phyloP scores from a whole-genome alignment of 1,139 yeast species.

The Hyphopichia pseudoburtonii region DNA sequence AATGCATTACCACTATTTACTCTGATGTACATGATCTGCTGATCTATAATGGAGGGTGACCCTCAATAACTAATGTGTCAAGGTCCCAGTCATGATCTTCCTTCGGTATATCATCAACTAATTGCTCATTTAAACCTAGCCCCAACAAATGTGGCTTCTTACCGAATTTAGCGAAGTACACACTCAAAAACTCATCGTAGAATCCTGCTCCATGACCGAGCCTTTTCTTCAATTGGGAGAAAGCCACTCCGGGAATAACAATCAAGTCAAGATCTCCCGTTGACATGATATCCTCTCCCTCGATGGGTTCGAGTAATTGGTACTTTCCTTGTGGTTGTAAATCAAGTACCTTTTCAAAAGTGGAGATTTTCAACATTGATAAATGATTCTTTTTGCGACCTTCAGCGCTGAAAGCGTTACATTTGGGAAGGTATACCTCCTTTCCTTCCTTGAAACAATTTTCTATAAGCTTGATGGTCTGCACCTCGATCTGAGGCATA shows the following conservation, averaged over 20 bases:
- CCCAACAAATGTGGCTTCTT: slow-evolving; percentile 55
- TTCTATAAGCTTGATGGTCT: slow-evolving; percentile 51
- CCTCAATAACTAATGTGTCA: slow-evolving; percentile 53
- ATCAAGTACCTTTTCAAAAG: slow-evolving; percentile 38
- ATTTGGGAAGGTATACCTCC: slow-evolving; percentile 52
- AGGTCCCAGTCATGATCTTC: slow-evolving; percentile 72
- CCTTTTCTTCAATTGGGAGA: slow-evolving; percentile 53
- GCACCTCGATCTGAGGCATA: slow-evolving; percentile 63
- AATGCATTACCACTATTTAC: not conserved
- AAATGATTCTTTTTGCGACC: slow-evolving; percentile 48
- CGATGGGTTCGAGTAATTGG: slow-evolving; percentile 64
- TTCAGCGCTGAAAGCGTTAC: slow-evolving; percentile 22
- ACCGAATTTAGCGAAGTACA: slow-evolving; percentile 39
- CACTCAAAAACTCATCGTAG: slow-evolving; percentile 74
- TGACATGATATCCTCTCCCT: slow-evolving; percentile 35
- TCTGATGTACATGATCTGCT: no score
- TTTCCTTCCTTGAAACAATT: slow-evolving; percentile 47
- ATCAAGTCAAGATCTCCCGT: slow-evolving; percentile 61
- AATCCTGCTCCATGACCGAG: slow-evolving; percentile 94
- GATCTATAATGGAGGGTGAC: not conserved
- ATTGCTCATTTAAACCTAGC: slow-evolving; percentile 68
- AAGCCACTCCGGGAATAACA: slow-evolving; percentile 85
- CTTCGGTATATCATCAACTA: slow-evolving; percentile 57
- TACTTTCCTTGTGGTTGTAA: slow-evolving; percentile 71
- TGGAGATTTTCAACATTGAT: slow-evolving; percentile 53